Base-by-base conservation (phyloP, 208 protist genomes). In the Crithidia sp. region DNA sequence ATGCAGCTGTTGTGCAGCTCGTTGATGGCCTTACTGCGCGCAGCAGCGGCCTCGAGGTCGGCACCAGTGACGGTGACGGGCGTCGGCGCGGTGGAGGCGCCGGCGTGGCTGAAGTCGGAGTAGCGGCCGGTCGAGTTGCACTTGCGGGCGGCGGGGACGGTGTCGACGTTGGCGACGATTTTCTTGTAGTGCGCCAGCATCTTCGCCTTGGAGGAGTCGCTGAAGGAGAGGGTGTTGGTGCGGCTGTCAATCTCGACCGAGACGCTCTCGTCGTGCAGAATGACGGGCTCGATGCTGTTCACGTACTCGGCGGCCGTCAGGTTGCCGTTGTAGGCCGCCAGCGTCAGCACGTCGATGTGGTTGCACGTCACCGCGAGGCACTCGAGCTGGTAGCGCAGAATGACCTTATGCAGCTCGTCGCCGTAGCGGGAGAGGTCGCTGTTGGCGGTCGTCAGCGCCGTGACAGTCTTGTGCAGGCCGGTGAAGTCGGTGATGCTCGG, bases 191-290 rank as follows among this genome's bases (percentile, higher is more conserved):
- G 80, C 10, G 67, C 60, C 7, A 92, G 58, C 50, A 93, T 80
- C 57, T 89, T 92, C 37, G 72, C 67, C 67, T 89, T 90, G 4
- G 88, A 82, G 14, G 88, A 76, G 64, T 89, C 85, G 45, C 79
- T 76, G 69, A 93, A 92, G 10, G 81, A 86, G 12, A 95, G 68
- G 5, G 86, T 86, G 17, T 73, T 78, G 13, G 83, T 88, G 60
- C 85, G 83, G 77, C 85, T 85, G 71, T 95, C 87, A 43, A 95
- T 88, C 50, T 92, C 88, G 7, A 93, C 83, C 2, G 84, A 66
- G 17, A 92, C 82, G 5, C 71, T 74, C 3, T 77, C 81, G 56
- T 93, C 84, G 59, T 85, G 79, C 7, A 93, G 76, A 55, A 95
- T 85, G 56, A 80, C 81, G 14, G 85, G 85, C 70, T 93, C 85